Base-by-base conservation (phyloP, 2,329 filamentous ascomycete genomes). In the Elsinoe perseae region DNA sequence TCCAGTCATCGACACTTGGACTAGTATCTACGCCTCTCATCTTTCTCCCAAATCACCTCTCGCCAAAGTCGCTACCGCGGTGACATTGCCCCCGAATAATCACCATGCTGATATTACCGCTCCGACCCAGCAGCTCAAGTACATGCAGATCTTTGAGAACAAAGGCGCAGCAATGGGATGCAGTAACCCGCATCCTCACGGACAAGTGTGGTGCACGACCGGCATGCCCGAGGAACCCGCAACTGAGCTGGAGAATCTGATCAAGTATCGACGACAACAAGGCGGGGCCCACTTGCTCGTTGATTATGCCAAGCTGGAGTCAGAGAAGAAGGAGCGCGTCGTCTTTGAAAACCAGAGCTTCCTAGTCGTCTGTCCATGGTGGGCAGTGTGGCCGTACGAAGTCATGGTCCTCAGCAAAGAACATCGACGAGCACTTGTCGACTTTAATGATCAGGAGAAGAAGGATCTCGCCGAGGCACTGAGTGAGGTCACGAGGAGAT, bases 91-190 rank as follows among this genome's bases (percentile, higher is more conserved):
- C 5, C 74, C 77, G 7, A 67, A 69, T 36, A 69, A 74, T 34
- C 72, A 73, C 20, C 70, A 75, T 8, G 71, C 75, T 10, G 69
- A 73, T 20, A 60, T 70, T 8, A 68, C 73, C 6, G 72, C 74
- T 25, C 85, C 89, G 3, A 82, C 79, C 53, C 80, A 87, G 54
- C 89, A 95, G 72, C 89, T 95, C 65, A 83, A 87, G 55, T 97
- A 95, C 74, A 96, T 98, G 91, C 93, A 98, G 69, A 97, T 98
- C 61, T 98, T 98, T 61, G 93, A 98, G 75, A 98, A 98, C 77
- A 98, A 98, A 74, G 93, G 93, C 53, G 84, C 87, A 1, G 89
- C 92, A 9, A 98, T 98, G 93, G 93, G 93, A 53, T 98, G 93
- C 76, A 97, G 92, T 1, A 98, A 98, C 70, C 93, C 93, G 0